A percentile compares a stretch with the other conserved stretches of the same genome.
These are phyloP conservation scores for Cnidoscolus chayamansa DNA, from an alignment of 441 rosid genomes.

Conservation along the genomic window DNA sequence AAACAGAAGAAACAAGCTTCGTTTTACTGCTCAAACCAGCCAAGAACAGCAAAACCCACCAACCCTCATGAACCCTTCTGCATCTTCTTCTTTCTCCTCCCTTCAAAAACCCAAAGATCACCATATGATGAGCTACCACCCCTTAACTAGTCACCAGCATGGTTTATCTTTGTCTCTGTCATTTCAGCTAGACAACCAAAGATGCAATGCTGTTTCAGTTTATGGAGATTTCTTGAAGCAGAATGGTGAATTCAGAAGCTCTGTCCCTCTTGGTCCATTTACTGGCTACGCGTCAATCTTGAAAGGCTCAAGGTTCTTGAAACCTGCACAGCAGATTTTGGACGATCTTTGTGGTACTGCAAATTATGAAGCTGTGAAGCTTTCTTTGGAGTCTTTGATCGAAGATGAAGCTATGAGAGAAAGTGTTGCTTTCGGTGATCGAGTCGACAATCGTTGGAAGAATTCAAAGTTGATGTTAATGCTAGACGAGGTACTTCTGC, in stretches of 20 bases:
- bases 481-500: conserved; percentile 40
- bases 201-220: conserved; percentile 16
- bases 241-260: conserved; percentile 22
- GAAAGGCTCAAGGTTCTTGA: conserved; percentile 43
- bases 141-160: conserved; percentile 30
- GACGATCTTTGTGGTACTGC: conserved; percentile 30
- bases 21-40: conserved; percentile 18
- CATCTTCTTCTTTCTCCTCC: conserved; percentile 8
- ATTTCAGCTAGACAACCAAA: conserved; percentile 16
- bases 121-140: neutral
- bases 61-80: conserved; percentile 5
- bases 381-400: conserved; percentile 16
- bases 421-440: conserved; percentile 17
- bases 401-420: conserved; percentile 24
- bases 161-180: conserved; percentile 27
- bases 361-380: conserved; percentile 2
- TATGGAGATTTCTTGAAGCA: conserved; percentile 22
- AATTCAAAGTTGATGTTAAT: conserved; percentile 36
- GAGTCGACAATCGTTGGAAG: conserved; percentile 30
- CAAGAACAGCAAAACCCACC: conserved; percentile 22
- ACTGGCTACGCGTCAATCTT: conserved; percentile 46
- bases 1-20: conserved; percentile 34
- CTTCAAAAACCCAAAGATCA: conserved; percentile 2
- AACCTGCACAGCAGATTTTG: conserved; percentile 44
- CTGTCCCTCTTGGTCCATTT: conserved; percentile 46